Evolutionary conservation across 495 filamentous ascomycete genomes (phyloP).

Genomic region (Neurospora africana): DNA sequence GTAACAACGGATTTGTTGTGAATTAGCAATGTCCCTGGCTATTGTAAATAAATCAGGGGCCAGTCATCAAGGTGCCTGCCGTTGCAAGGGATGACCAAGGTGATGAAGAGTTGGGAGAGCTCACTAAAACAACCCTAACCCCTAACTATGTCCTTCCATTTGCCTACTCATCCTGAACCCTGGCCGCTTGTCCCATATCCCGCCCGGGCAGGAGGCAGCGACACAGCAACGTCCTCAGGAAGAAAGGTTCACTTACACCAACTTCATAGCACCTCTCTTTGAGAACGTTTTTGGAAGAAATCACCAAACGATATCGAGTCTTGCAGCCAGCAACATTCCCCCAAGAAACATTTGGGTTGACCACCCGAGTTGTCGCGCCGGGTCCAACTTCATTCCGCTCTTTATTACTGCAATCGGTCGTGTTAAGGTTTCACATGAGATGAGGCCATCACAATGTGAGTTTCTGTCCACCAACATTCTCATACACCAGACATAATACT

Average conservation of each 20-base stretch:
- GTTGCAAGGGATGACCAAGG: background rate
- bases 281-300: background rate
- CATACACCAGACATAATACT: background rate
- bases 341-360: background rate
- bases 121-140: background rate
- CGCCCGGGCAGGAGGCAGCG: background rate
- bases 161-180: background rate
- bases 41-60: background rate
- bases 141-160: background rate
- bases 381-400: background rate
- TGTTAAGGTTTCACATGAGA: conserved; percentile 1
- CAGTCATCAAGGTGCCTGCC: background rate
- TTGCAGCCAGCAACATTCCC: background rate
- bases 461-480: background rate
- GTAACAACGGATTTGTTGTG: background rate
- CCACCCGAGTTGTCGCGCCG: background rate
- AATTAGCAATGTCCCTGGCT: background rate
- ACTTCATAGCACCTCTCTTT: background rate
- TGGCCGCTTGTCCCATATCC: background rate
- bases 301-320: background rate
- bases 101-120: background rate
- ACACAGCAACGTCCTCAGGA: background rate
- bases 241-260: background rate
- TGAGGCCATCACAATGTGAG: conserved; percentile 15
- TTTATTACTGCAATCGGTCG: background rate